Evolutionary conservation across 495 filamentous ascomycete species (phyloP).

Genomic region (Bombardia bombarda): DNA sequence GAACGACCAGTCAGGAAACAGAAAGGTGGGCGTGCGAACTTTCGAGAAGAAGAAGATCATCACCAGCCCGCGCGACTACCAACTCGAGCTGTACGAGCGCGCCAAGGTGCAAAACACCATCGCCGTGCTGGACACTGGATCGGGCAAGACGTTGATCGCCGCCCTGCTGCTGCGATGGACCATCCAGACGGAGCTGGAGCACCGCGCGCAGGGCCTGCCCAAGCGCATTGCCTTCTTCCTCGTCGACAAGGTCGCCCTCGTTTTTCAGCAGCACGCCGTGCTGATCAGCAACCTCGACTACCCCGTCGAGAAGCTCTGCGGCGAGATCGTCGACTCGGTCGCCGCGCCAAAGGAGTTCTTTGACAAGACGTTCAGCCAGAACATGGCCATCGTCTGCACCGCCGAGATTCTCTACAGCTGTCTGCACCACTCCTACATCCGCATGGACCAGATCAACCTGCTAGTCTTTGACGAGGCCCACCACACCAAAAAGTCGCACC

Average conservation of each 20-base stretch:
- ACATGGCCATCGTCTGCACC: conserved; percentile 91
- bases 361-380: conserved; percentile 55
- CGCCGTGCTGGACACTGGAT: conserved; percentile 91
- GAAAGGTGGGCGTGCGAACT: conserved; percentile 15
- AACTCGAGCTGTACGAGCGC: conserved; percentile 83
- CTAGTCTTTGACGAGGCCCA: conserved; percentile 96
- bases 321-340: conserved; percentile 45
- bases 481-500: conserved; percentile 90
- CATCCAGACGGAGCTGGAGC: conserved; percentile 69
- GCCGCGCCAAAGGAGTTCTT: conserved; percentile 57
- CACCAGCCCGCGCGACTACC: conserved; percentile 77
- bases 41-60: conserved; percentile 46
- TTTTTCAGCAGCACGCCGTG: conserved; percentile 84
- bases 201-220: conserved; percentile 50
- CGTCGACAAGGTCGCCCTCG: conserved; percentile 82
- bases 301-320: conserved; percentile 69
- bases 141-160: conserved; percentile 95
- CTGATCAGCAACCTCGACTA: conserved; percentile 78
- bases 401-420: conserved; percentile 76
- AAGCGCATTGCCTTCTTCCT: conserved; percentile 77
- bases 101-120: conserved; percentile 86
- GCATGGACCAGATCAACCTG: conserved; percentile 78
- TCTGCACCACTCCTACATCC: conserved; percentile 73
- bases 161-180: conserved; percentile 75
- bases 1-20: conserved; percentile 16